phyloP scores from a whole-genome alignment of 2,329 filamentous ascomycete species.

The Colletotrichum destructivum region DNA sequence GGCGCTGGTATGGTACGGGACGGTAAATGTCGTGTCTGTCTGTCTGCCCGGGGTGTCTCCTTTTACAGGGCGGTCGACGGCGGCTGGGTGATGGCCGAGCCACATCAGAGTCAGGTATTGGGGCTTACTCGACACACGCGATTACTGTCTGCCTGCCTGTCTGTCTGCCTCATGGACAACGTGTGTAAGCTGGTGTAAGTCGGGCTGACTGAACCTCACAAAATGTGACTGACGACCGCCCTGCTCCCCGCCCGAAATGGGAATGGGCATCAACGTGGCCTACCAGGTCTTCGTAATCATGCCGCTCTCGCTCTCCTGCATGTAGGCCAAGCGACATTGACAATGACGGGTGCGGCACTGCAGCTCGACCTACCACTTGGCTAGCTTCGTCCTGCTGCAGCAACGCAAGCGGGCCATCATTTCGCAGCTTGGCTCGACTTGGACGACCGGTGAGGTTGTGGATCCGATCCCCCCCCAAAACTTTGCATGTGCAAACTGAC shows the following conservation, averaged over 20 bases:
- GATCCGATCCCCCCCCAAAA: background rate
- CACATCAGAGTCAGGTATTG: slow-evolving; percentile 8
- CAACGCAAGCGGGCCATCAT: slow-evolving; percentile 14
- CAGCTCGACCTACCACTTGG: background rate
- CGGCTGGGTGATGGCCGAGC: background rate
- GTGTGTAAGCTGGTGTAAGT: too few relatives aligned
- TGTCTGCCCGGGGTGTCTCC: too few relatives aligned
- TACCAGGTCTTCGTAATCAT: background rate
- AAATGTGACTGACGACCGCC: too few relatives aligned
- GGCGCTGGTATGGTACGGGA: slow-evolving; percentile 18
- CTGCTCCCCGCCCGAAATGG: too few relatives aligned
- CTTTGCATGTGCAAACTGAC: too few relatives aligned
- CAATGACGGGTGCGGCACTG: slow-evolving; percentile 3
- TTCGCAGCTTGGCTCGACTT: slow-evolving; percentile 24
- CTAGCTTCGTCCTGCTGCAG: slow-evolving; percentile 6
- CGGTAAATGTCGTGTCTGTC: too few relatives aligned
- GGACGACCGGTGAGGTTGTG: slow-evolving; percentile 40
- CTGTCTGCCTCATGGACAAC: background rate
- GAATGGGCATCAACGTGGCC: background rate
- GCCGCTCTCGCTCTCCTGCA: background rate
- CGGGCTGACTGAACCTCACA: too few relatives aligned
- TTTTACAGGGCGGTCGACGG: background rate
- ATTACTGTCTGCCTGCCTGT: background rate
- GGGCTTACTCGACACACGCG: background rate
- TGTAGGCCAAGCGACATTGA: slow-evolving; percentile 13